Evolutionary conservation across 192 early-diverging fungal species (phyloP), one percentile per base, ranked within the genome.

Genomic region (Linnemannia elongata): DNA sequence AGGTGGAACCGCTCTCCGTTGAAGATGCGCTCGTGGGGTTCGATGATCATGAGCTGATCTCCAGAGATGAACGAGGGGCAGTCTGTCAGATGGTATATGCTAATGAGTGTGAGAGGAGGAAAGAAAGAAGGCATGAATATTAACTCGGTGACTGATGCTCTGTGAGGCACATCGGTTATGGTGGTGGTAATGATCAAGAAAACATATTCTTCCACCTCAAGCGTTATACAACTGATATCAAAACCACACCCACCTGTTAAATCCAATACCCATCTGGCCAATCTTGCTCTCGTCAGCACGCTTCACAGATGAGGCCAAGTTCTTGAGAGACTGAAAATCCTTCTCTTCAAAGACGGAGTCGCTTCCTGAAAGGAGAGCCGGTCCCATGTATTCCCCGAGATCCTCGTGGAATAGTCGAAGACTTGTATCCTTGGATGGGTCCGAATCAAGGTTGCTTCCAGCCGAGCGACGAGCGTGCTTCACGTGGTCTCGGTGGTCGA

Each of bases 41-140:
- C 86, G 35, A 88, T 42, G 41, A 88, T 45, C 15, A 88, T 74
- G 22, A 88, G 35, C 22, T 88, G 66, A n/a, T 81, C 74, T 3
- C 38, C 79, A 18, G 86, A 80, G 35, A 88, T 60, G 22, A 88
- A 74, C n/a, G 75, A 80, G 4, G 86, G 86, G 8, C 54, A 44
- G 49, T 88, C 86, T 13, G 86, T 88, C 33, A 84, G 44, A 35
- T 88, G 86, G 33, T 88, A 88, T 20, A 88, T 75, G 38, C 75
- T 76, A 49, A 5, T 41, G 1, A 36, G 39, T 69, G 27, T 30
- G 6, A 1, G 12, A 4, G 17, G 15, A 52, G 5, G 7, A 5
- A 24, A 35, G 24, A 41, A 6, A 71, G 55, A 55, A 33, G 5
- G 49, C 5, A 57, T 38, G 30, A 20, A 75, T 66, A n/a, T 60